These are phyloP conservation scores for Leccinum subtestaceum DNA, from an alignment of 768 basidiomycete species.

Conservation along the genomic window DNA sequence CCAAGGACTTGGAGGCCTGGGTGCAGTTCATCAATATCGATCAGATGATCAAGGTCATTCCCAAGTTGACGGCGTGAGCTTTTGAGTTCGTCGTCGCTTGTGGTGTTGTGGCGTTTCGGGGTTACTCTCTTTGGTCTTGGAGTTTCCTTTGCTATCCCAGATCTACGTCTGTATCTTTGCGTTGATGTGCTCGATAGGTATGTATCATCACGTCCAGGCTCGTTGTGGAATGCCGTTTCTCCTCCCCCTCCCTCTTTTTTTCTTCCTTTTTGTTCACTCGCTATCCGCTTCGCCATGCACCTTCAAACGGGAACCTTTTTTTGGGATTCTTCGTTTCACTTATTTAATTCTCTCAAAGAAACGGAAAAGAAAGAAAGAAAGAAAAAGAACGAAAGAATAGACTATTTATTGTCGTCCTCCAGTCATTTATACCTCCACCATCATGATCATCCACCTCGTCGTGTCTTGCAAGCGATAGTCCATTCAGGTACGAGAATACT, in stretches of 20 bases:
- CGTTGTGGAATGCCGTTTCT: neutral
- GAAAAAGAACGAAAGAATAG: neutral
- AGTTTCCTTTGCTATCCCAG: neutral
- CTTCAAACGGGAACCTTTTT: neutral
- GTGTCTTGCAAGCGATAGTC: neutral
- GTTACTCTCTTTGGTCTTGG: neutral
- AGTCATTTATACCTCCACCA: no score
- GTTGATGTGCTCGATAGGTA: slow-evolving; percentile 6
- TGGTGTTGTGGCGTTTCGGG: neutral
- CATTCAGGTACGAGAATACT: neutral
- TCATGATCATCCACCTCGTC: neutral
- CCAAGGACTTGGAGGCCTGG: slow-evolving; percentile 70
- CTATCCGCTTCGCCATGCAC: neutral
- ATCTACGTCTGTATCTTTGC: neutral
- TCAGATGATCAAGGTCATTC: slow-evolving; percentile 76
- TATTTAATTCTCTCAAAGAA: neutral
- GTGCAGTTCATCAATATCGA: slow-evolving; percentile 84
- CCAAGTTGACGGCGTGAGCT: slow-evolving; percentile 64
- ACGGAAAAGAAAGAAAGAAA: neutral
- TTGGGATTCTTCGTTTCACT: neutral
- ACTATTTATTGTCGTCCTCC: neutral
- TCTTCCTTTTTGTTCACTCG: neutral
- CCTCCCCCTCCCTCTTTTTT: no score
- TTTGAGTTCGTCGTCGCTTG: neutral
- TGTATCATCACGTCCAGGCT: slow-evolving; percentile 5